Base-by-base conservation (phyloP, 2,329 filamentous ascomycete genomes). In the Ciborinia camelliae region DNA sequence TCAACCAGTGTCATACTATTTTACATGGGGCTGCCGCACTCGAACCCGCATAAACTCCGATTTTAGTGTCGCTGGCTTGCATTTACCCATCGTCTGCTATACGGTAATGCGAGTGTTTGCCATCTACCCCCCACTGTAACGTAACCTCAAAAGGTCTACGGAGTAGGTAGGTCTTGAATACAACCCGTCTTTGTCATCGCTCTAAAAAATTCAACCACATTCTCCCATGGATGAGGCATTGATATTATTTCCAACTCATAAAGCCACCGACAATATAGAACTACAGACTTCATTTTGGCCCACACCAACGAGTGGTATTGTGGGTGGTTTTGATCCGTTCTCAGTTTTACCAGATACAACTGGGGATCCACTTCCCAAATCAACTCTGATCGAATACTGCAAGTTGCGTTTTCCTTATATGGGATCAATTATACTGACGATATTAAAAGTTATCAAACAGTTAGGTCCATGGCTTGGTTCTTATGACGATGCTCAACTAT, bases 391-490 rank as follows among this genome's bases (percentile, higher is more conserved):
- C 20, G 47, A 64, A 23, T 62, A 64, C 10, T 62, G 63, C 51
- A 41, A 50, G 62, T 26, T 26, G n/a, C 32, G 18, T 20, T 18
- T 26, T 18, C 14, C n/a, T n/a, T n/a, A 43, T 20, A 10, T 6
- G 9, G 39, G 30, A 55, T 9, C n/a, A 18, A 1, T 23, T 14
- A 23, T 18, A 23, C 20, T 58, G 28, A 58, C 9, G 18, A 35
- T n/a, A n/a, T 20, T 10, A 6, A 45, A 39, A 63, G 68, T 69
- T 53, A 35, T 70, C 8, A 55, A 65, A 14, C 62, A 58, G 26
- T 39, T 69, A 3, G 67, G 66, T 8, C 66, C 67, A 6, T 72
- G 69, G 69, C 37, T 71, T 12, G 41, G 50, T 23, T 57, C 62
- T 32, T 63, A 64, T n/a, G 68, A 71, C 32, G 67, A 70, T 39